Base-by-base conservation (phyloP, 208 protist genomes). In the Leptomonas pyrrhocoris region DNA sequence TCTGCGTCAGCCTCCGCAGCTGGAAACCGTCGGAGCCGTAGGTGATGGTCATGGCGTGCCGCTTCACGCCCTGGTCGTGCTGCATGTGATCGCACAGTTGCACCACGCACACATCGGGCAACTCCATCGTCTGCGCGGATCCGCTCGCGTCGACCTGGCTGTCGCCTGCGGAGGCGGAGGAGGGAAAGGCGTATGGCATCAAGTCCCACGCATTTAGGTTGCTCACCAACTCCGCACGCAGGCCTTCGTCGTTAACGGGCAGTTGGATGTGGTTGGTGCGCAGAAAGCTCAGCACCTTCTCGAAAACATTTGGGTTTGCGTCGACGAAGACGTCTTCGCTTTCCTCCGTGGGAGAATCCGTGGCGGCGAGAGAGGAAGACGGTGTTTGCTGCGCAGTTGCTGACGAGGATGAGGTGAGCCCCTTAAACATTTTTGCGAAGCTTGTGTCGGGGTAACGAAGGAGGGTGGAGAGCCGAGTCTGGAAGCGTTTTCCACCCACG, bases 51-150 rank as follows among this genome's bases (percentile, higher is more conserved):
- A 96, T 81, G 45, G 90, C 88, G 50, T 96, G 90, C 31, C 90
- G 88, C 79, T 93, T 93, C 30, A 96, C 86, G 12, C 90, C 90
- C 53, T 93, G 87, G 72, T 95, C 90, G 73, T 93, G 90, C 58
- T 92, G 86, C 81, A 95, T 75, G 74, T 93, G 88, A 49, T 96
- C 88, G 61, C 83, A 93, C 45, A 94, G 68, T 74, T 96, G 90
- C 73, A 96, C 90, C 13, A 94, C 88, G 57, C 90, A 96, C 57
- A 93, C 82, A 50, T 94, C 86, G 1, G 90, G 90, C 51, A 96
- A 65, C 51, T 77, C 72, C 18, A 73, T 40, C 3, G 49, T 13
- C 38, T 46, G 51, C 27, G 36, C 36, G 27, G 62, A 63, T 6
- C 50, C 66, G 13, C 48, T 61, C 8, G 46, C 66, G 18, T 61